Percentiles rank a stretch among this genome's conserved stretches.
Conservation (phyloP, 192 early-diverging fungal genomes). For the Coemansia sp. region DNA sequence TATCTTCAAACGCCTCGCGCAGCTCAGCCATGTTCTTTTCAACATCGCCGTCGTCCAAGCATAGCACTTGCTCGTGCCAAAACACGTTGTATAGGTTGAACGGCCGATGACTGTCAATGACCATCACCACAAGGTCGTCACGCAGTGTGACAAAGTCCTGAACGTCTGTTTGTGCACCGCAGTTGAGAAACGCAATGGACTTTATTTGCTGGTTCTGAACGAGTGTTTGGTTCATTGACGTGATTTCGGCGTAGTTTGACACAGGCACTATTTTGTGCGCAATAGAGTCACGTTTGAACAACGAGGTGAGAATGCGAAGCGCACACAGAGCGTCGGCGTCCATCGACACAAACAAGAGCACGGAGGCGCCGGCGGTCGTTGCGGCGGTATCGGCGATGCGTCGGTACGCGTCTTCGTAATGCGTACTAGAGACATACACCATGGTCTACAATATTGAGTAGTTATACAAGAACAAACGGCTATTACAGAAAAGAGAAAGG, state of each 20-base stretch:
- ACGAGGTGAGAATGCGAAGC: slow-evolving; percentile 69
- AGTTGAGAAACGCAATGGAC: slow-evolving; percentile 82
- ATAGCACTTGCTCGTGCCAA: slow-evolving; percentile 71
- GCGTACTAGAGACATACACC: slow-evolving; percentile 55
- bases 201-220: slow-evolving; percentile 59
- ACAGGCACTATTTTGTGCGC: slow-evolving; percentile 82
- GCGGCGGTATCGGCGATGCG: slow-evolving; percentile 46
- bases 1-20: slow-evolving; percentile 63
- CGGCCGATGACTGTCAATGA: slow-evolving; percentile 88
- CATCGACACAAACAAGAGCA: slow-evolving; percentile 70
- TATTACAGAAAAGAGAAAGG: background rate
- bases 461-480: background rate
- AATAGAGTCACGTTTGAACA: slow-evolving; percentile 80
- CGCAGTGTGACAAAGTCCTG: slow-evolving; percentile 60
- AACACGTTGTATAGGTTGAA: slow-evolving; percentile 82
- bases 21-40: slow-evolving; percentile 67
- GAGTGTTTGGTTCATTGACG: slow-evolving; percentile 54
- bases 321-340: slow-evolving; percentile 86
- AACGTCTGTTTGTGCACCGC: slow-evolving; percentile 78
- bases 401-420: slow-evolving; percentile 60
- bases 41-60: slow-evolving; percentile 84
- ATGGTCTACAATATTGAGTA: slow-evolving; percentile 25
- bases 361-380: slow-evolving; percentile 33
- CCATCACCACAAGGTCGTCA: slow-evolving; percentile 65
- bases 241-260: slow-evolving; percentile 62